Evolutionary conservation across 2,329 filamentous ascomycete genomes (phyloP).

Genomic region (Ceratocystis smalleyi): DNA sequence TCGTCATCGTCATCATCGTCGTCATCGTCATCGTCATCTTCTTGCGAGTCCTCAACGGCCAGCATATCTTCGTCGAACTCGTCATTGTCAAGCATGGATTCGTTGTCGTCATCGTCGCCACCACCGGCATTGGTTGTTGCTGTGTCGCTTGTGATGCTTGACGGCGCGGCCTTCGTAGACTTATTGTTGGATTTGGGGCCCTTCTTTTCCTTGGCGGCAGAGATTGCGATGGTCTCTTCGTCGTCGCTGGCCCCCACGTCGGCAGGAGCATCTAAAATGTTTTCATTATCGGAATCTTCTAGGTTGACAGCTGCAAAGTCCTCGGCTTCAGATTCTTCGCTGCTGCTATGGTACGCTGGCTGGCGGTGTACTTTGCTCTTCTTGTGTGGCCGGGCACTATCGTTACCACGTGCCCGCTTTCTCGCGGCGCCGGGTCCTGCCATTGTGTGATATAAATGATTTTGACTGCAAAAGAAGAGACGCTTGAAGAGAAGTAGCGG

Average conservation of each 20-base stretch:
- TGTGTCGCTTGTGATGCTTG: slow-evolving; percentile 20
- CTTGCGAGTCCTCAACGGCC: slow-evolving; percentile 21
- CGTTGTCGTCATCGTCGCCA: slow-evolving; percentile 17
- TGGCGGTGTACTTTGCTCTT: slow-evolving; percentile 27
- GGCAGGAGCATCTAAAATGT: slow-evolving; percentile 37
- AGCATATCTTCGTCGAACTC: slow-evolving; percentile 21
- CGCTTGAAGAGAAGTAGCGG: background rate
- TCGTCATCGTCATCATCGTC: slow-evolving; percentile 27
- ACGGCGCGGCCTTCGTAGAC: slow-evolving; percentile 18
- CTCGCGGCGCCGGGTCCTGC: slow-evolving; percentile 18
- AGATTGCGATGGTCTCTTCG: slow-evolving; percentile 23
- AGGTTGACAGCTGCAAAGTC: slow-evolving; percentile 38
- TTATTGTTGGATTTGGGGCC: slow-evolving; percentile 15
- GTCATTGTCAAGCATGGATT: slow-evolving; percentile 24
- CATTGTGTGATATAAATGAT: slow-evolving; percentile 8
- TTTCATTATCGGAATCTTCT: slow-evolving; percentile 43
- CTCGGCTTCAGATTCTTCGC: slow-evolving; percentile 28
- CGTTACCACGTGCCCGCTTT: slow-evolving; percentile 24
- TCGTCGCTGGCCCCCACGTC: slow-evolving; percentile 30
- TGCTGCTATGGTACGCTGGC: slow-evolving; percentile 37
- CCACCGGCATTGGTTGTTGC: slow-evolving; percentile 18
- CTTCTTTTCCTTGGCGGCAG: slow-evolving; percentile 20
- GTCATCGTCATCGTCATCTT: slow-evolving; percentile 20
- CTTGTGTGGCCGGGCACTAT: slow-evolving; percentile 31
- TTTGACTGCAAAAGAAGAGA: background rate